These are phyloP conservation scores for Cnidoscolus chayamansa DNA, from an alignment of 441 rosid genomes.

Conservation along the genomic window DNA sequence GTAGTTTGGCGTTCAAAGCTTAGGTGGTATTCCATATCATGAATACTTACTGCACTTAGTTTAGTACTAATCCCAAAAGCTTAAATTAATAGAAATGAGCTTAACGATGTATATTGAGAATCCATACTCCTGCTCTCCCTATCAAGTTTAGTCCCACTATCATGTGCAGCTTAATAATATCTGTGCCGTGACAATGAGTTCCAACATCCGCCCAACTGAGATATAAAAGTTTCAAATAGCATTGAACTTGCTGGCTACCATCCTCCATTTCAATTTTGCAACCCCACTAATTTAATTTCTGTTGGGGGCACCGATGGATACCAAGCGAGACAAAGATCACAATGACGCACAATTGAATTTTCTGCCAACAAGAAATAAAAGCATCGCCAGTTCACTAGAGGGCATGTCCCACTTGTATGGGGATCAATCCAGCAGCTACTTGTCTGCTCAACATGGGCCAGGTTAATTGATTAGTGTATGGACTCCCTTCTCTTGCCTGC, in stretches of 20 bases:
- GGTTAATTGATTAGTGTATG: neutral
- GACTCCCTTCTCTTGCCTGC: neutral
- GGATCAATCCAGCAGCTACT: neutral
- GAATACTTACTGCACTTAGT: neutral
- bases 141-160: constrained; percentile 1
- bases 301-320: neutral
- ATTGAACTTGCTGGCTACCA: constrained; percentile 4
- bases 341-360: neutral
- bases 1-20: neutral
- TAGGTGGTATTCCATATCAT: neutral
- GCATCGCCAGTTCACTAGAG: neutral
- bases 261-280: neutral
- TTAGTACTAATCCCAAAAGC: neutral
- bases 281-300: neutral
- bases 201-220: neutral
- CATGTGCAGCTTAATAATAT: neutral
- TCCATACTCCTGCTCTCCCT: neutral
- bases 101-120: neutral
- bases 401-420: constrained; percentile 13
- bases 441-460: constrained; percentile 1
- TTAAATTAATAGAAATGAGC: neutral
- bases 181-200: neutral
- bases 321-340: neutral
- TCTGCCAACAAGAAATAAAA: neutral
- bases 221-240: neutral